Evolutionary conservation across 768 basidiomycete species (phyloP).

Genomic region (Amanita fuliginea): DNA sequence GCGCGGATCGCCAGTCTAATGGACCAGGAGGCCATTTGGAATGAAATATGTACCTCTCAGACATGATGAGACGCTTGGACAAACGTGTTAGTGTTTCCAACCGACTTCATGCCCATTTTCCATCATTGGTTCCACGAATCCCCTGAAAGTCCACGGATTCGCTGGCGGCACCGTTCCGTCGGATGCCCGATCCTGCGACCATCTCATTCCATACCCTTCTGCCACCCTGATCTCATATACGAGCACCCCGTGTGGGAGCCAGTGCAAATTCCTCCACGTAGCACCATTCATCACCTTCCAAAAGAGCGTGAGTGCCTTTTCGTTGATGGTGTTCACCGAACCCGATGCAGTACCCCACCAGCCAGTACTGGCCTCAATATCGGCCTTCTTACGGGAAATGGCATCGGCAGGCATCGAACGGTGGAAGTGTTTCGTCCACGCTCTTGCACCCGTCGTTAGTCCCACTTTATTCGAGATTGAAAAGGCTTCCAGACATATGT

Average conservation of each 20-base stretch:
- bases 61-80: not conserved
- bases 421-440: slow-evolving; percentile 59
- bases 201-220: slow-evolving; percentile 60
- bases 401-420: slow-evolving; percentile 25
- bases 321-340: slow-evolving; percentile 41
- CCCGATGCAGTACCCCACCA: slow-evolving; percentile 56
- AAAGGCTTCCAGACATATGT: slow-evolving; percentile 44
- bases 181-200: slow-evolving; percentile 37
- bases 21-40: not conserved
- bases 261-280: slow-evolving; percentile 57
- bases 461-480: slow-evolving; percentile 34
- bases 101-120: slow-evolving; percentile 52
- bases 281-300: slow-evolving; percentile 39
- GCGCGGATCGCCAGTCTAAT: slow-evolving; percentile 12
- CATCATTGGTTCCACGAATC: slow-evolving; percentile 62
- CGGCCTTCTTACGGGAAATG: not conserved
- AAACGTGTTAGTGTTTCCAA: slow-evolving; percentile 34
- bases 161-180: not conserved
- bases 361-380: slow-evolving; percentile 19
- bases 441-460: slow-evolving; percentile 48
- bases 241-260: slow-evolving; percentile 50
- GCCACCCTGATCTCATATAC: slow-evolving; percentile 50
- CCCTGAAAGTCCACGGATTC: slow-evolving; percentile 43
- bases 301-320: slow-evolving; percentile 37
- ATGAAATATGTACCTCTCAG: slow-evolving; percentile 6